Conservation (phyloP, 768 basidiomycete genomes). For the Phanerochaete sordida region DNA sequence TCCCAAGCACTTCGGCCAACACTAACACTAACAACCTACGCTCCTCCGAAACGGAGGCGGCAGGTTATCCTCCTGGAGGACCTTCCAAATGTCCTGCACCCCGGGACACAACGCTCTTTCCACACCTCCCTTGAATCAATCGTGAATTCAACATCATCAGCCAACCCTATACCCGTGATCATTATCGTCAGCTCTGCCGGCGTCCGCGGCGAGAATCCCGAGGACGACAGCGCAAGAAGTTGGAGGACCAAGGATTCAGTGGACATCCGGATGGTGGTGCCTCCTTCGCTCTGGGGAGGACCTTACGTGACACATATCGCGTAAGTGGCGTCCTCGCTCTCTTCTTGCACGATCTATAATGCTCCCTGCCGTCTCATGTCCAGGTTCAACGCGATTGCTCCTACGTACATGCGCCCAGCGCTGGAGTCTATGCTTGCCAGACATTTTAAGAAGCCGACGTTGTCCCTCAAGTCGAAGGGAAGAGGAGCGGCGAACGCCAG, state of each 20-base stretch:
- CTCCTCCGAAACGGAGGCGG: slow-evolving; percentile 19
- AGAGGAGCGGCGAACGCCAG: not conserved
- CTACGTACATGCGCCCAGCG: slow-evolving; percentile 79
- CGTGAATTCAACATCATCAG: slow-evolving; percentile 37
- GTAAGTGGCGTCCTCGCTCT: slow-evolving; percentile 41
- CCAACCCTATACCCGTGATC: slow-evolving; percentile 59
- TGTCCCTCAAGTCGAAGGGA: slow-evolving; percentile 33
- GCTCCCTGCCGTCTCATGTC: slow-evolving; percentile 2
- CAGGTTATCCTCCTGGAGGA: slow-evolving; percentile 83
- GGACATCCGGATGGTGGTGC: slow-evolving; percentile 68
- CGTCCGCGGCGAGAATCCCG: slow-evolving; percentile 58
- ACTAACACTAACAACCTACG: not conserved
- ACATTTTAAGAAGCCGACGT: slow-evolving; percentile 35
- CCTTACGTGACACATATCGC: slow-evolving; percentile 77
- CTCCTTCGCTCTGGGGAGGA: slow-evolving; percentile 62
- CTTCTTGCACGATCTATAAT: not conserved
- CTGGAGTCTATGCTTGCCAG: slow-evolving; percentile 54
- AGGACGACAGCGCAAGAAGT: slow-evolving; percentile 31
- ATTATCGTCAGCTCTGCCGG: slow-evolving; percentile 84
- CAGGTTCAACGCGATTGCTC: slow-evolving; percentile 92
- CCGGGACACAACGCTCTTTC: slow-evolving; percentile 63
- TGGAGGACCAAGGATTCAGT: slow-evolving; percentile 53
- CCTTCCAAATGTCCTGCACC: slow-evolving; percentile 85
- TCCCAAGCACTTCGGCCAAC: not conserved
- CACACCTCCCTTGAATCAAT: slow-evolving; percentile 58